Conservation (phyloP, 352 stramenopile genomes). For the Phytopythium cucurbitacearum region DNA sequence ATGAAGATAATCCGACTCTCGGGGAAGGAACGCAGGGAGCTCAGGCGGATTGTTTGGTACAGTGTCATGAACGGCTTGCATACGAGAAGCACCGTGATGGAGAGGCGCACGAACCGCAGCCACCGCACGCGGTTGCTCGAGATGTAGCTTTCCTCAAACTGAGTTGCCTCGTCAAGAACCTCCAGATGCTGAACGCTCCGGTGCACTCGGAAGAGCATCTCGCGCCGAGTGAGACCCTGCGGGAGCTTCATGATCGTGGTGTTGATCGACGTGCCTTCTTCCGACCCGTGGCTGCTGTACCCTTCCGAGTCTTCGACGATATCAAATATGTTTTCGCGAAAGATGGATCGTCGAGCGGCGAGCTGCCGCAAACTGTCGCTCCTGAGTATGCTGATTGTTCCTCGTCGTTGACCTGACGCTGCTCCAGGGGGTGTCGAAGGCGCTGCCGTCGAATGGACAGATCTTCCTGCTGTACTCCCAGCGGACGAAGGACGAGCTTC, state of each 20-base stretch:
- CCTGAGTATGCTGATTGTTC: conserved; percentile 32
- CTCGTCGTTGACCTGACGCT: conserved; percentile 16
- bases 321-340: conserved; percentile 74
- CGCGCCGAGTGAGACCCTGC: conserved; percentile 57
- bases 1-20: conserved; percentile 68
- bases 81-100: conserved; percentile 57
- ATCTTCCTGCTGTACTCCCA: too few species aligned
- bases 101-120: conserved; percentile 66
- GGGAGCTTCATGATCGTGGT: conserved; percentile 78
- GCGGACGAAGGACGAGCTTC: too few species aligned
- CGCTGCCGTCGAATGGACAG: too few species aligned
- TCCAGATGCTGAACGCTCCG: conserved; percentile 6
- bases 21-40: conserved; percentile 37
- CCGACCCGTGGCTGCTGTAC: conserved; percentile 20
- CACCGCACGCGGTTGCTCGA: conserved; percentile 62
- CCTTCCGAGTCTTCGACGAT: conserved; percentile 66
- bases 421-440: too few species aligned
- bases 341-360: conserved; percentile 29
- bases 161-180: conserved; percentile 45
- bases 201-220: conserved; percentile 64
- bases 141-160: conserved; percentile 74
- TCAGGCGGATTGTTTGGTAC: conserved; percentile 55
- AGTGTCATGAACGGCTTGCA: conserved; percentile 77
- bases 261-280: conserved; percentile 15
- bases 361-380: conserved; percentile 30